phyloP scores from a whole-genome alignment of 345 rosid genomes.

The Mangifera indica region DNA sequence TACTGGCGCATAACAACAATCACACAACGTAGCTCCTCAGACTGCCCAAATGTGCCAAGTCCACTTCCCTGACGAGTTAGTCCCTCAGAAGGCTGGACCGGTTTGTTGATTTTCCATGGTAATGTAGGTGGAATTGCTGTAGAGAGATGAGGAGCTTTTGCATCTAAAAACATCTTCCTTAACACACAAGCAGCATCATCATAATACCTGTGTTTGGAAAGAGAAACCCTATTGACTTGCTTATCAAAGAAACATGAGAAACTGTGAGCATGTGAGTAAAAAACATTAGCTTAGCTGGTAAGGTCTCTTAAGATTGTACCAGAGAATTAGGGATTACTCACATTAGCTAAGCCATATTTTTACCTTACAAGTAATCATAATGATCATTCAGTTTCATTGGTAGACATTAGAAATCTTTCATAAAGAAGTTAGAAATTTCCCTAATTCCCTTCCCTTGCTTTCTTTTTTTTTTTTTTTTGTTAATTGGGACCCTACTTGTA shows the following conservation, averaged over 20 bases:
- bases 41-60: constrained; percentile 86
- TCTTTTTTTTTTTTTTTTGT: no score
- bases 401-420: not conserved
- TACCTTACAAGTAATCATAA: not conserved
- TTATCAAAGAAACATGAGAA: constrained; percentile 4
- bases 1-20: constrained; percentile 96
- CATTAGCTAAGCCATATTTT: not conserved
- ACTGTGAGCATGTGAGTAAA: not conserved
- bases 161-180: constrained; percentile 95
- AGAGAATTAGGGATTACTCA: not conserved
- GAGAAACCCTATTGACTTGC: constrained; percentile 6
- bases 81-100: constrained; percentile 73
- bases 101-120: constrained; percentile 94
- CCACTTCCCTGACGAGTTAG: constrained; percentile 98
- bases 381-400: not conserved
- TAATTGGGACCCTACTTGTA: no score
- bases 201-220: constrained; percentile 61
- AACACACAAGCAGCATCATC: constrained; percentile 98
- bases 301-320: not conserved
- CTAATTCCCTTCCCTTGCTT: not conserved
- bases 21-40: constrained; percentile 98
- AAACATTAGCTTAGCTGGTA: not conserved
- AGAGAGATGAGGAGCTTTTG: constrained; percentile 98
- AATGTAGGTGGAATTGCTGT: constrained; percentile 81
- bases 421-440: not conserved